phyloP scores from a whole-genome alignment of 2,329 filamentous ascomycete genomes.

The Microdochium trichocladiopsis region DNA sequence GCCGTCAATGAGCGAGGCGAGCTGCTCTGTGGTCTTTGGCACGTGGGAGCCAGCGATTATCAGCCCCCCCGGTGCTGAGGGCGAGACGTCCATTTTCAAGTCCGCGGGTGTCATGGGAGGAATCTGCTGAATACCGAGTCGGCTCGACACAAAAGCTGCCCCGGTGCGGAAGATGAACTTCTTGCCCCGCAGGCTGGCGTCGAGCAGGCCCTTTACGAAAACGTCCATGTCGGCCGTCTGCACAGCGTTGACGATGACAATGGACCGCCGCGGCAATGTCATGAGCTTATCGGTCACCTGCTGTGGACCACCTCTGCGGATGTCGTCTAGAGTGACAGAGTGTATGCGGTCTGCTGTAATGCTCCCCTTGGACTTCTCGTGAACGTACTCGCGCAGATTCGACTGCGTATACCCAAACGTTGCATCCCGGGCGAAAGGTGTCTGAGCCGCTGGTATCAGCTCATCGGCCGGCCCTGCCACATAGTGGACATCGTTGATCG shows the following conservation, averaged over 20 bases:
- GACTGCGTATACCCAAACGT: slow-evolving; percentile 51
- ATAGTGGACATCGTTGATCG: slow-evolving; percentile 51
- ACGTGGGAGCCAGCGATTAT: slow-evolving; percentile 52
- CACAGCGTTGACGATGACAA: slow-evolving; percentile 45
- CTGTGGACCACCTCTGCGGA: slow-evolving; percentile 35
- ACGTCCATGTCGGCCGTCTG: slow-evolving; percentile 48
- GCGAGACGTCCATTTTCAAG: slow-evolving; percentile 23
- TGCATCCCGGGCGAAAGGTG: slow-evolving; percentile 49
- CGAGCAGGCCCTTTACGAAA: slow-evolving; percentile 40
- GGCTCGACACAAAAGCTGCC: slow-evolving; percentile 35
- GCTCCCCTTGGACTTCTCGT: slow-evolving; percentile 41
- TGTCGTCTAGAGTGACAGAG: slow-evolving; percentile 38
- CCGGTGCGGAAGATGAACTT: slow-evolving; percentile 31
- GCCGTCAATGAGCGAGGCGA: neutral
- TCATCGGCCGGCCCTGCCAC: slow-evolving; percentile 39
- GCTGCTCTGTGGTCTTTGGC: slow-evolving; percentile 49
- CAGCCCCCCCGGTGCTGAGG: slow-evolving; percentile 34
- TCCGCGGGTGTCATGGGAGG: slow-evolving; percentile 39
- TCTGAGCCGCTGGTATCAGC: slow-evolving; percentile 42
- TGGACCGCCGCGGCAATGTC: slow-evolving; percentile 23
- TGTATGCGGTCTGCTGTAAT: slow-evolving; percentile 29
- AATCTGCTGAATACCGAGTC: slow-evolving; percentile 44
- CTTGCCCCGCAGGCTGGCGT: slow-evolving; percentile 19
- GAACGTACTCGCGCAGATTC: slow-evolving; percentile 42
- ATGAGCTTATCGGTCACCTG: slow-evolving; percentile 32